Base-by-base conservation (phyloP, 2,329 filamentous ascomycete genomes). In the Orbilia quercus region DNA sequence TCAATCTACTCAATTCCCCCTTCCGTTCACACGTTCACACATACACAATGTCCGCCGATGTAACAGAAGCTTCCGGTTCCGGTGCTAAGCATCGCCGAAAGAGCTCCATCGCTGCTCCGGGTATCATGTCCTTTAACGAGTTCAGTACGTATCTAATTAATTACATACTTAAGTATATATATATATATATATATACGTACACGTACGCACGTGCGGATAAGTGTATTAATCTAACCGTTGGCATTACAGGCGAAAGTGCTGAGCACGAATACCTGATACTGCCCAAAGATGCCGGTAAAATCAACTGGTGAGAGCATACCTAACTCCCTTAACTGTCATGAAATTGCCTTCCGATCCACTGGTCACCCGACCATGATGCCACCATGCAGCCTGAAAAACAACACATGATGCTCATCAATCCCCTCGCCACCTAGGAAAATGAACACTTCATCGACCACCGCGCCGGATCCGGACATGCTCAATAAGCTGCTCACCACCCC, bases 401-500 rank as follows among this genome's bases (percentile, higher is more conserved):
- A 50, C 58, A 63, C 47, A 40, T 40, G n/a, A n/a, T 34, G 4
- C 36, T 40, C 14, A 45, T n/a, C 16, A 44, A n/a, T 5, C 20
- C 16, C 18, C 5, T 20, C 18, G 16, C 42, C 12, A 4, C 16
- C 5, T 23, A 97, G 93, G 94, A 96, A 95, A 84, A 89, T 98
- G 80, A 98, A 98, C 86, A 91, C 89, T 62, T 94, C 92, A 36
- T 86, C 92, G 44, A 83, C 84, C 74, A 93, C 97, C 28, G 20
- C 42, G 14, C 40, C 25, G 5, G 94, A 97, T 77, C 90, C 90
- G 79, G 88, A 93, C 28, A 87, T 90, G 75, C 88, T 98, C 77
- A 93, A 93, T 84, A 88, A 93, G 81, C 84, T 85, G 74, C 88
- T 98, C 77, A 89, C 91, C 78, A 89, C 83, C 74, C 94, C 94